Evolutionary conservation across 768 basidiomycete species (phyloP).

Genomic region (Bullera alba): DNA sequence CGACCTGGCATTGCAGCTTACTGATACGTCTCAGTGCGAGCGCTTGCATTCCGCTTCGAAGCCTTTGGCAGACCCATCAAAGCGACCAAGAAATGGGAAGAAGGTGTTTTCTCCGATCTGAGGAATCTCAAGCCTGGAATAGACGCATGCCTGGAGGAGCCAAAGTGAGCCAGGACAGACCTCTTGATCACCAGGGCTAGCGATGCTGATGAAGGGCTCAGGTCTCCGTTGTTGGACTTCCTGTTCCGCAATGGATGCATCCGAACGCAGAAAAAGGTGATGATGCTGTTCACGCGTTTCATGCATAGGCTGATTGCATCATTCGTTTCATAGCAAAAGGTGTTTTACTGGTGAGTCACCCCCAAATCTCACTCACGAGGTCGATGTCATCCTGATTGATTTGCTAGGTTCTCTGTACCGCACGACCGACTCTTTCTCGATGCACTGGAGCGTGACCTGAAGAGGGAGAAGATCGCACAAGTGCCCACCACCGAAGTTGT

Average conservation of each 20-base stretch:
- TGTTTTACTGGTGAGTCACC: conserved; percentile 75
- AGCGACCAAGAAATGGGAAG: conserved; percentile 89
- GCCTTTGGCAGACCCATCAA: conserved; percentile 82
- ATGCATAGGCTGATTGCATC: background rate
- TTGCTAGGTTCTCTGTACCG: conserved; percentile 82
- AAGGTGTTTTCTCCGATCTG: conserved; percentile 89
- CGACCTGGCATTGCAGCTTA: background rate
- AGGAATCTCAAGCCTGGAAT: conserved; percentile 88
- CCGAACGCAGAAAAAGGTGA: conserved; percentile 87
- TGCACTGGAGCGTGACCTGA: conserved; percentile 89
- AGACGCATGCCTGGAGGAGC: conserved; percentile 88
- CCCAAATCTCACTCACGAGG: no score
- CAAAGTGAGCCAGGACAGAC: conserved; percentile 55
- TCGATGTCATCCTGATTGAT: no score
- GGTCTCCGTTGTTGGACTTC: conserved; percentile 83
- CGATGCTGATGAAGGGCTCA: conserved; percentile 37
- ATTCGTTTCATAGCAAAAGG: conserved; percentile 29
- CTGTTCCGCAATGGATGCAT: conserved; percentile 96
- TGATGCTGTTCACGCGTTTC: no score
- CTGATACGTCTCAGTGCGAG: conserved; percentile 56
- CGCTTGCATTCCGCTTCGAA: conserved; percentile 88
- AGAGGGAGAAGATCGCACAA: conserved; percentile 83
- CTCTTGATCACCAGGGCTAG: background rate
- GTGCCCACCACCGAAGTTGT: conserved; percentile 71
- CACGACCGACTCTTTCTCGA: conserved; percentile 96